phyloP scores from a whole-genome alignment of 371 early-diverging fungal genomes.

The Apophysomyces sp. region DNA sequence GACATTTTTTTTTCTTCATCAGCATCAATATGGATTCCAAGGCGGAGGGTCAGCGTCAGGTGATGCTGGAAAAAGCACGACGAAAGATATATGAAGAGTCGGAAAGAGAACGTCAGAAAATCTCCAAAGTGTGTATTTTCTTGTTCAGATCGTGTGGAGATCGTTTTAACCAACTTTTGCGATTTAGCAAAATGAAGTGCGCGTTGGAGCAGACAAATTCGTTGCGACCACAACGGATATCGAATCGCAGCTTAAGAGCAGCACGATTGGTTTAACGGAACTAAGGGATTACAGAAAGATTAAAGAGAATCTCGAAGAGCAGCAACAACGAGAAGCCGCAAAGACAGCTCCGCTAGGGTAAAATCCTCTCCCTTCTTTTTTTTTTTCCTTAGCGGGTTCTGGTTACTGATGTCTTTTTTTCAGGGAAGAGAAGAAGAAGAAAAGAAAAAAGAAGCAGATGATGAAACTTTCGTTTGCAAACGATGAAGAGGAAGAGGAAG shows the following conservation, averaged over 20 bases:
- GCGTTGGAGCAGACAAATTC: conserved; percentile 80
- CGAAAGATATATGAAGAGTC: conserved; percentile 73
- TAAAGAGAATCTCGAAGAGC: conserved; percentile 75
- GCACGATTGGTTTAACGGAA: conserved; percentile 88
- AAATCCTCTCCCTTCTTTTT: background rate
- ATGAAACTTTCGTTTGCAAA: conserved; percentile 72
- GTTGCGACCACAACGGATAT: conserved; percentile 74
- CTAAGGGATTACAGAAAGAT: conserved; percentile 90
- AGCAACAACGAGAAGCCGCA: conserved; percentile 76
- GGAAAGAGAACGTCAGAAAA: conserved; percentile 75
- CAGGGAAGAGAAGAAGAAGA: conserved; percentile 60
- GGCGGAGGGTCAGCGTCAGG: conserved; percentile 69
- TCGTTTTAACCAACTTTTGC: background rate
- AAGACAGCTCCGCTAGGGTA: conserved; percentile 56
- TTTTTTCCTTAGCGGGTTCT: no score
- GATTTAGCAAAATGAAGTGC: conserved; percentile 67
- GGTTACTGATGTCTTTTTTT: background rate
- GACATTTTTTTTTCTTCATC: background rate
- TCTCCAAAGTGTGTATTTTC: conserved; percentile 58
- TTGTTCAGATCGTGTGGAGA: conserved; percentile 1
- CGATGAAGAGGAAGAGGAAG: conserved; percentile 43
- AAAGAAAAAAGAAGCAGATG: conserved; percentile 61
- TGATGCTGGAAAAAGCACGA: conserved; percentile 74
- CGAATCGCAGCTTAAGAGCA: conserved; percentile 82
- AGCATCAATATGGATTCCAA: conserved; percentile 47